Evolutionary conservation across 116 monocot species (phyloP).

Genomic region (Papilionanthe hybrid): DNA sequence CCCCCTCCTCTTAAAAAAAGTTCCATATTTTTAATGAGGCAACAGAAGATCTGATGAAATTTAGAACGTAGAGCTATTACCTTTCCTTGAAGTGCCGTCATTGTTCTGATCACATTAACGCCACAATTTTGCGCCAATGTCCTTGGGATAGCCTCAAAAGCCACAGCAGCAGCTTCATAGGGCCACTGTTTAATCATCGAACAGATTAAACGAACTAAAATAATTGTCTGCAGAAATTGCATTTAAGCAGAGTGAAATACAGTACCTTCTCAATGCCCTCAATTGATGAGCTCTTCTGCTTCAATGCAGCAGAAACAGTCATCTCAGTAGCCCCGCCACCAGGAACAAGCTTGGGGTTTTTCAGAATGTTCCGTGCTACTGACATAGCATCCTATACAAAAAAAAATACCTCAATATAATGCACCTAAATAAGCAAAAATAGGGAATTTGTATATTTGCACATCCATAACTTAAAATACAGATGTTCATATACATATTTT

Average conservation of each 20-base stretch:
- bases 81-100: constrained; percentile 98
- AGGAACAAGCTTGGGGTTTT: constrained; percentile 94
- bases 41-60: neutral
- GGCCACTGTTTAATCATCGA: constrained; percentile 56
- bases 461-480: too few species aligned
- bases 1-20: too few species aligned
- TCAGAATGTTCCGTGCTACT: constrained; percentile 86
- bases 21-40: neutral
- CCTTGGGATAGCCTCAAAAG: constrained; percentile 90
- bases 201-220: neutral
- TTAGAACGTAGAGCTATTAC: constrained; percentile 18
- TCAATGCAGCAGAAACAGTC: constrained; percentile 83
- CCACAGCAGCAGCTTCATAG: constrained; percentile 95
- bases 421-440: neutral
- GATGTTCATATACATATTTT: too few species aligned
- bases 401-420: neutral
- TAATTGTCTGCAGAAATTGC: neutral
- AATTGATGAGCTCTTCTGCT: constrained; percentile 89
- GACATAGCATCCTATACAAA: constrained; percentile 76
- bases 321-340: constrained; percentile 92
- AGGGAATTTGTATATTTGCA: too few species aligned
- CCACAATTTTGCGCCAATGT: constrained; percentile 93
- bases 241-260: neutral
- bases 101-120: constrained; percentile 83
- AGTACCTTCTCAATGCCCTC: constrained; percentile 92